phyloP scores from a whole-genome alignment of 2,329 filamentous ascomycete species.

The Lachnellula hyalina region DNA sequence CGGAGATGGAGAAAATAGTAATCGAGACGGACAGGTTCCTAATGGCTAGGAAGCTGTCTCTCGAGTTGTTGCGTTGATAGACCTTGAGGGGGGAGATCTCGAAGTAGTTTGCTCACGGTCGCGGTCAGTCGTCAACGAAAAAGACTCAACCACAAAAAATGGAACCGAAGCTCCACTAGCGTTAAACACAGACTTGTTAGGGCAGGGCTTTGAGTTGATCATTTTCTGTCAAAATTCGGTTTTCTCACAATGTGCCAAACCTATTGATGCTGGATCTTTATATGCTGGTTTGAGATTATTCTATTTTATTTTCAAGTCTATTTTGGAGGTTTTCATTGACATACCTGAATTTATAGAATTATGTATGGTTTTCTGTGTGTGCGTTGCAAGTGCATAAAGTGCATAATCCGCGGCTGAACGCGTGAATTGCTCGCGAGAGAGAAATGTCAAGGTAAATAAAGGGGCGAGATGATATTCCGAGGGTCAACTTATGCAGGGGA shows the following conservation, averaged over 20 bases:
- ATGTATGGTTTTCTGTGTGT: not conserved
- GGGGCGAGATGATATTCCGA: not conserved
- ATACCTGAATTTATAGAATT: not conserved
- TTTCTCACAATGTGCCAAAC: not conserved
- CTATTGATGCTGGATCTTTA: not conserved
- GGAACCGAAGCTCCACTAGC: not conserved
- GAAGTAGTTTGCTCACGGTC: not conserved
- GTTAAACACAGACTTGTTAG: not conserved
- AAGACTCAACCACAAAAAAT: not conserved
- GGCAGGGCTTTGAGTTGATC: not conserved
- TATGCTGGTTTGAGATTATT: not conserved
- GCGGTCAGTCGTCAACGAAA: not conserved
- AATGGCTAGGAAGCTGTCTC: slow-evolving; percentile 34
- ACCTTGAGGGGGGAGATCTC: slow-evolving; percentile 2
- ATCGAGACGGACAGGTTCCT: slow-evolving; percentile 34
- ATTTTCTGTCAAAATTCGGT: not conserved
- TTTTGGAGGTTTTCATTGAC: not conserved
- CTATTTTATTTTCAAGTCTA: not conserved
- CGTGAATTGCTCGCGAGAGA: not conserved
- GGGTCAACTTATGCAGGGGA: too few species aligned
- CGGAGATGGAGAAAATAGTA: slow-evolving; percentile 17
- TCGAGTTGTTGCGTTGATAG: slow-evolving; percentile 25
- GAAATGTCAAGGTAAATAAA: not conserved
- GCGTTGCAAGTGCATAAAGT: not conserved
- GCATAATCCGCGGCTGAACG: not conserved